Evolutionary conservation across 345 rosid genomes (phyloP).

Genomic region (Salix viminalis): DNA sequence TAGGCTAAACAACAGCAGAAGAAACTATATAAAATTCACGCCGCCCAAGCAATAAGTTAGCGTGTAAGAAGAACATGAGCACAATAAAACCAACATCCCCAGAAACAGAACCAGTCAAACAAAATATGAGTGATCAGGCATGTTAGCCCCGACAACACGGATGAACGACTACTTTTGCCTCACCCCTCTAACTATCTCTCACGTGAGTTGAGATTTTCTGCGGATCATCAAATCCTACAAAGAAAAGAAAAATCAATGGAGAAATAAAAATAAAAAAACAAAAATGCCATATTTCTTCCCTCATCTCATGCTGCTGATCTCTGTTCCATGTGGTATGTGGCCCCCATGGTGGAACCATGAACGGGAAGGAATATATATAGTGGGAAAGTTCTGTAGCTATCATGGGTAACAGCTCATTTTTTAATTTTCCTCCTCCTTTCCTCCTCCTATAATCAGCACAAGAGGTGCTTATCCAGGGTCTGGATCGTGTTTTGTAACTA

Average conservation of each 20-base stretch:
- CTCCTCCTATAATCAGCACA: neutral
- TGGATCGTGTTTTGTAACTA: too few relatives aligned
- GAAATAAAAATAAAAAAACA: neutral
- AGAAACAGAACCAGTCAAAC: slow-evolving; percentile 8
- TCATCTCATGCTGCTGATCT: neutral
- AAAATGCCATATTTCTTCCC: neutral
- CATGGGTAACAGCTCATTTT: slow-evolving; percentile 38
- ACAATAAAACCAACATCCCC: slow-evolving; percentile 10
- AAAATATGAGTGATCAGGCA: neutral
- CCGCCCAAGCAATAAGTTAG: slow-evolving; percentile 3
- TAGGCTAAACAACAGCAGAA: neutral
- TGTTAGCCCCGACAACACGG: neutral
- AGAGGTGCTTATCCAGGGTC: neutral
- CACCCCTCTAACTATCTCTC: slow-evolving; percentile 3
- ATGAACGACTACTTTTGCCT: neutral
- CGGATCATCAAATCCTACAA: neutral
- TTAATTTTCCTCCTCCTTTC: neutral
- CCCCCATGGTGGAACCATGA: slow-evolving; percentile 1
- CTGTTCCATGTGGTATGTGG: slow-evolving; percentile 14
- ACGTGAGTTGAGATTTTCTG: slow-evolving; percentile 8
- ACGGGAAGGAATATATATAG: neutral
- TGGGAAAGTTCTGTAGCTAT: slow-evolving; percentile 17
- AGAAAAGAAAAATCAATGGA: neutral
- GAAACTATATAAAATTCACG: neutral
- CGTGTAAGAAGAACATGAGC: slow-evolving; percentile 7